These are phyloP conservation scores for Entomortierella chlamydospora DNA, from an alignment of 192 early-diverging fungal genomes.

Conservation along the genomic window DNA sequence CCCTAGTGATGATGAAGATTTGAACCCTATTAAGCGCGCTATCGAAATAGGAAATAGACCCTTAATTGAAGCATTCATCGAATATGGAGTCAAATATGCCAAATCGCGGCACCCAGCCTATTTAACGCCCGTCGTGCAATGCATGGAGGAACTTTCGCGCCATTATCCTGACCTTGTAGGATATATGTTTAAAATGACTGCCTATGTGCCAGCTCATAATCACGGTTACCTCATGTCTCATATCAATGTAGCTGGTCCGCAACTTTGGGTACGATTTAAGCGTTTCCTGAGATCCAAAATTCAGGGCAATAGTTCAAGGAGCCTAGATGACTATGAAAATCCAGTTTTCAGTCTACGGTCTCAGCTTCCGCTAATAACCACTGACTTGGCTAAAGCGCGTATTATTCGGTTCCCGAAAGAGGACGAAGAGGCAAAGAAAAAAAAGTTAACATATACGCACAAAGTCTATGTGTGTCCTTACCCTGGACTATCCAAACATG, in stretches of 20 bases:
- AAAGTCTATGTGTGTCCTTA: conserved; percentile 42
- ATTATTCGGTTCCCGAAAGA: not conserved
- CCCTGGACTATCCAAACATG: conserved; percentile 37
- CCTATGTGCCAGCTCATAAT: conserved; percentile 45
- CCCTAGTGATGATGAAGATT: conserved; percentile 11
- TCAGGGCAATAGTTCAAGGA: too few relatives aligned
- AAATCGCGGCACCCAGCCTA: conserved; percentile 46
- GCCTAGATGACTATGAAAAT: conserved; percentile 36
- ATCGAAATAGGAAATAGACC: conserved; percentile 25
- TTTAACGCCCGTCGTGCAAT: conserved; percentile 35
- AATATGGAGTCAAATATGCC: conserved; percentile 38
- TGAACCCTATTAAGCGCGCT: conserved; percentile 37
- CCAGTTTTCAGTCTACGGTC: conserved; percentile 36
- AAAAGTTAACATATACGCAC: conserved; percentile 7
- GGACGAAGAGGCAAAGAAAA: conserved; percentile 4
- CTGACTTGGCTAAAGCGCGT: not conserved
- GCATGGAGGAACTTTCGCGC: conserved; percentile 30
- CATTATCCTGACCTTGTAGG: conserved; percentile 18
- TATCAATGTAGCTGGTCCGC: conserved; percentile 18
- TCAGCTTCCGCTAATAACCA: conserved; percentile 26
- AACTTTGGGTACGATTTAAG: too few relatives aligned
- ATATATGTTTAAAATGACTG: conserved; percentile 34
- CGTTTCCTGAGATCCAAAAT: too few relatives aligned
- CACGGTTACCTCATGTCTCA: conserved; percentile 34
- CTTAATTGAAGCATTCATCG: conserved; percentile 24